Evolutionary conservation across 2,329 filamentous ascomycete genomes (phyloP), one percentile per base, ranked within the genome.

Genomic region (Diaporthe ampelina): DNA sequence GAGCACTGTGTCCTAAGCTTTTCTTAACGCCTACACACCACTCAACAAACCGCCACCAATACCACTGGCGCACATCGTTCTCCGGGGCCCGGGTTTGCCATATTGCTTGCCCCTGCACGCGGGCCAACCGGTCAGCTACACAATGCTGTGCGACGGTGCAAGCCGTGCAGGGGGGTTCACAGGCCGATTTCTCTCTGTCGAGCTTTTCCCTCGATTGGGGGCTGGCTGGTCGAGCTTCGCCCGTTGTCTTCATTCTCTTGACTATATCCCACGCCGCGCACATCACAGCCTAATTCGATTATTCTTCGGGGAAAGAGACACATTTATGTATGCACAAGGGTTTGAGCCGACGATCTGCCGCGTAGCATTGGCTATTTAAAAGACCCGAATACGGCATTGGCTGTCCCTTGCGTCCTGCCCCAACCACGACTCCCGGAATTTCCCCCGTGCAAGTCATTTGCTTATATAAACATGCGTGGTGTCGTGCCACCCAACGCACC

Each of bases 111-210:
- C 26, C 37, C 58, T 21, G 40, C 59, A 45, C 40, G 24, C 40
- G 40, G 37, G 40, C 59, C 59, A 63, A 45, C 40, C 59, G 59
- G 59, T 63, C 59, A 63, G 40, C 59, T 24, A 63, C 40, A n/a
- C 40, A 21, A 63, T 48, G 59, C 6, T 13, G 59, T 63, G 24
- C 40, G 10, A 63, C 59, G 59, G 19, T n/a, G 40, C 59, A 29
- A 63, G 37, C 58, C 58, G 58, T 29, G 58, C 37, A 45, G 37
- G 17, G 58, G 59, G 43, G 45, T 11, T 50, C 48, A 24, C 48
- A 50, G 48, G 48, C 13, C 17, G 24, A 43, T 11, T 48, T n/a
- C n/a, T 21, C 21, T 61, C 37, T 43, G 11, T 43, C 17, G 9
- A 50, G n/a, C 35, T 8, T 45, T 26, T 37, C 35, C 40, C 3